Evolutionary conservation across 2,329 filamentous ascomycete species (phyloP), one percentile per base, ranked within the genome.

Genomic region (Karstenula rhodostoma): DNA sequence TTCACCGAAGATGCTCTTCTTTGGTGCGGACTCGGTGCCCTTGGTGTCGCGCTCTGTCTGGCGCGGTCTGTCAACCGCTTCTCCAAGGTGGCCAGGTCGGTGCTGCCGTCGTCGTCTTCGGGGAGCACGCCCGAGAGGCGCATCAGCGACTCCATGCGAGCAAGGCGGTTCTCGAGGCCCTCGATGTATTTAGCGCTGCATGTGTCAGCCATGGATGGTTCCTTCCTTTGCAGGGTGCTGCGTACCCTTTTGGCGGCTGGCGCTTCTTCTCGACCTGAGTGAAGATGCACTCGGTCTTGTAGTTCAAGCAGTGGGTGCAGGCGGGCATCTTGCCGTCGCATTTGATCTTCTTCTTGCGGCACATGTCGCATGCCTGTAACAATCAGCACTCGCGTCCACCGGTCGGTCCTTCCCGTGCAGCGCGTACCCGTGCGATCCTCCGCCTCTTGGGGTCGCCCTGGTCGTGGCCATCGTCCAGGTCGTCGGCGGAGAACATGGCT

Each of bases 221-320:
- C 33, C 49, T 52, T 33, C 37, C 25, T 35, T 10, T 33, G n/a
- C 33, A 12, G 27, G 40, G 49, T 49, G 44, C 25, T 43, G 46
- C 61, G 19, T 60, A 96, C 93, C 95, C 94, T 84, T 98, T 99
- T 1, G 94, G 95, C 56, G 95, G 94, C 78, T 91, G 95, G 60
- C 95, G 87, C 85, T 99, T 99, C 88, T 99, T 99, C 82, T 99
- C 95, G 40, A 98, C 94, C 77, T 97, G 93, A 0, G 95, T 98
- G 76, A 98, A 98, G 69, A 97, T 87, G 78, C 94, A 99, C 71
- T 97, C 93, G 5, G 94, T 97, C 84, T 97, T 97, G 84, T 97
- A 97, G 78, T 97, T 98, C 77, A 91, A 90, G 78, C 94, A 99
- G 80, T 98, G 95, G 8, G 92, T 94, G 80, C 95, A 99, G 62